A percentile compares a stretch with the other conserved stretches of the same genome.
These are phyloP conservation scores for Chalciporus sphaerocephalus DNA, from an alignment of 768 basidiomycete species.

Conservation along the genomic window DNA sequence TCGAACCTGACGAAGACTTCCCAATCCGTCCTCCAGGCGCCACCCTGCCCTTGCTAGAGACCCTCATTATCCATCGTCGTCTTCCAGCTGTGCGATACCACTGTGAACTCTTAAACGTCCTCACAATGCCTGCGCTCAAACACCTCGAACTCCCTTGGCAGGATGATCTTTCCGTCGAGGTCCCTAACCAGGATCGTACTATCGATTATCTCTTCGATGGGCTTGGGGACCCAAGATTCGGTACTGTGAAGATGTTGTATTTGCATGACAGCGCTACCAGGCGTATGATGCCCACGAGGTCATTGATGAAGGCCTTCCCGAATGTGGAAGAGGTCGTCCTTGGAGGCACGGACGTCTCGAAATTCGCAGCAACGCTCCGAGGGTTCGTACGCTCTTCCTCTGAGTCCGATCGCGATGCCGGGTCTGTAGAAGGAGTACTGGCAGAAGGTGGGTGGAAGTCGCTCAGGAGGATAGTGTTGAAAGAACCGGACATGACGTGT, in stretches of 20 bases:
- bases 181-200: constrained; percentile 1
- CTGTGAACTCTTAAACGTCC: constrained; percentile 8
- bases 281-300: constrained; percentile 12
- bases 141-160: constrained; percentile 18
- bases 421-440: background rate
- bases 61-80: constrained; percentile 16
- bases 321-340: constrained; percentile 12
- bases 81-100: constrained; percentile 15
- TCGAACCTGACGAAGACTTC: constrained; percentile 13
- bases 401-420: background rate
- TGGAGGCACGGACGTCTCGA: constrained; percentile 10
- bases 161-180: constrained; percentile 12
- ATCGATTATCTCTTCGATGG: constrained; percentile 10
- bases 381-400: constrained; percentile 2
- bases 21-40: background rate
- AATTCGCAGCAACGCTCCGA: constrained; percentile 11
- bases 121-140: constrained; percentile 9
- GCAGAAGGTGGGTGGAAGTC: constrained; percentile 8
- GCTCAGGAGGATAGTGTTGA: constrained; percentile 6
- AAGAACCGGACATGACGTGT: constrained; percentile 5
- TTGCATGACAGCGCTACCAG: constrained; percentile 9
- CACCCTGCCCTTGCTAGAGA: constrained; percentile 6
- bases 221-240: constrained; percentile 11
- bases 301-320: constrained; percentile 16
- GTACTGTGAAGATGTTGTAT: constrained; percentile 8